A percentile compares a stretch with the other conserved stretches of the same genome.
phyloP scores from a whole-genome alignment of 352 stramenopile species.

The Globisporangium ultimum region DNA sequence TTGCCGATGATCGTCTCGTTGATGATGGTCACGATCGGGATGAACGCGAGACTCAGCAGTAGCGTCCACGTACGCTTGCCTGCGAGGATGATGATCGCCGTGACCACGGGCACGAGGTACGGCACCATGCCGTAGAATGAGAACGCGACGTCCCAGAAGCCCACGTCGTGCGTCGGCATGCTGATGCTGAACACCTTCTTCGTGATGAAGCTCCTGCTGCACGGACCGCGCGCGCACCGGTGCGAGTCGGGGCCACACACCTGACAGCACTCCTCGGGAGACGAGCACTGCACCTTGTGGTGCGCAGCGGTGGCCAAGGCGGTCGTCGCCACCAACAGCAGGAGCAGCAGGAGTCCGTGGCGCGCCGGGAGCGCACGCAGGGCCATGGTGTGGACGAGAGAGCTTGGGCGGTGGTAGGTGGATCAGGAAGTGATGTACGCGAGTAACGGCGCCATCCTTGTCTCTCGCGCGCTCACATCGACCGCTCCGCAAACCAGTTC shows the following conservation, averaged over 20 bases:
- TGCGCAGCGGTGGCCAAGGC: no score
- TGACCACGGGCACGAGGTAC: constrained; percentile 37
- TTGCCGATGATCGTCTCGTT: constrained; percentile 36
- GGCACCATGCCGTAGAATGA: constrained; percentile 55
- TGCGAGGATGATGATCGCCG: constrained; percentile 42
- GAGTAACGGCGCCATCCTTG: no score
- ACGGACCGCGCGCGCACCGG: constrained; percentile 47
- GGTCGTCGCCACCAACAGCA: no score
- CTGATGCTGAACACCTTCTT: constrained; percentile 55
- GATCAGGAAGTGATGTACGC: no score
- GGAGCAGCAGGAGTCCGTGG: no score
- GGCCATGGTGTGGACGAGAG: no score
- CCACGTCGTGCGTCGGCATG: constrained; percentile 23
- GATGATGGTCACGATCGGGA: constrained; percentile 41
- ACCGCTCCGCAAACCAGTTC: no score
- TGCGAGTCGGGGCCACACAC: constrained; percentile 41
- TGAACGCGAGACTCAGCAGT: constrained; percentile 46
- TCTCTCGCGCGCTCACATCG: no score
- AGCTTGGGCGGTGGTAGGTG: no score
- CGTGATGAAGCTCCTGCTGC: constrained; percentile 37
- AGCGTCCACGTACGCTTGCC: constrained; percentile 40
- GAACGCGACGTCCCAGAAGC: constrained; percentile 51
- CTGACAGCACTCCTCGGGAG: constrained; percentile 37
- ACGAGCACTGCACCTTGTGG: constrained; percentile 7
- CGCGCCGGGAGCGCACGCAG: no score